A percentile compares a stretch with the other conserved stretches of the same genome.
These are phyloP conservation scores for Acer yangbiense DNA, from an alignment of 345 rosid species.

Conservation along the genomic window DNA sequence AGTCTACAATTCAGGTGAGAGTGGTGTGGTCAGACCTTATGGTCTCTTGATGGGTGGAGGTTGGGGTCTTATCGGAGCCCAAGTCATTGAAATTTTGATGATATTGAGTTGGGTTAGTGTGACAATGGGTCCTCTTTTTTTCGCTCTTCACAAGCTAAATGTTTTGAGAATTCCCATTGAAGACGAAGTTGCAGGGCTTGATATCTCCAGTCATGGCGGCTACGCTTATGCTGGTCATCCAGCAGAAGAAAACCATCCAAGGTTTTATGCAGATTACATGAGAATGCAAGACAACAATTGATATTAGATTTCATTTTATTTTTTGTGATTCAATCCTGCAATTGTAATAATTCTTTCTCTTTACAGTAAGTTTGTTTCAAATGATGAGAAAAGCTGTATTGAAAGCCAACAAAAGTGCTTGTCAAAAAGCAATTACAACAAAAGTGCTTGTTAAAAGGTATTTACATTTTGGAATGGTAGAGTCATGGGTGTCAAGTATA, in stretches of 20 bases:
- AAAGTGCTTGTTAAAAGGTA: background rate
- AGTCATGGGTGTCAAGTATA: background rate
- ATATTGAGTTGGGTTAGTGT: constrained; percentile 50
- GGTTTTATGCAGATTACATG: constrained; percentile 35
- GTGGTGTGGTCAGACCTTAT: constrained; percentile 41
- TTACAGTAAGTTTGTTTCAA: background rate
- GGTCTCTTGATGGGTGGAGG: constrained; percentile 67
- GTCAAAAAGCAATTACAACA: background rate
- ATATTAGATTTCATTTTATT: background rate
- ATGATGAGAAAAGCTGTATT: background rate
- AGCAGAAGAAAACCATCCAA: constrained; percentile 39
- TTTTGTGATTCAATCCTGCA: background rate
- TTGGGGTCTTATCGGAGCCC: constrained; percentile 55
- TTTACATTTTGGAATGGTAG: constrained; percentile 18
- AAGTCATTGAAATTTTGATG: constrained; percentile 42
- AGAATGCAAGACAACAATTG: constrained; percentile 28
- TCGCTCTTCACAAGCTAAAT: constrained; percentile 43
- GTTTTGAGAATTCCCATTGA: constrained; percentile 49
- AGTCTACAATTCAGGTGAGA: constrained; percentile 46
- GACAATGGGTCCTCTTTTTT: constrained; percentile 65
- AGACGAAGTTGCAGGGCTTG: constrained; percentile 59
- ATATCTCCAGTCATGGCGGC: constrained; percentile 64
- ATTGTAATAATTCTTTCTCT: background rate
- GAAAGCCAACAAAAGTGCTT: background rate
- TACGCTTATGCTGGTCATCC: constrained; percentile 44